Conservation (phyloP, 2,329 filamentous ascomycete species). For the Calonectria pteridis region DNA sequence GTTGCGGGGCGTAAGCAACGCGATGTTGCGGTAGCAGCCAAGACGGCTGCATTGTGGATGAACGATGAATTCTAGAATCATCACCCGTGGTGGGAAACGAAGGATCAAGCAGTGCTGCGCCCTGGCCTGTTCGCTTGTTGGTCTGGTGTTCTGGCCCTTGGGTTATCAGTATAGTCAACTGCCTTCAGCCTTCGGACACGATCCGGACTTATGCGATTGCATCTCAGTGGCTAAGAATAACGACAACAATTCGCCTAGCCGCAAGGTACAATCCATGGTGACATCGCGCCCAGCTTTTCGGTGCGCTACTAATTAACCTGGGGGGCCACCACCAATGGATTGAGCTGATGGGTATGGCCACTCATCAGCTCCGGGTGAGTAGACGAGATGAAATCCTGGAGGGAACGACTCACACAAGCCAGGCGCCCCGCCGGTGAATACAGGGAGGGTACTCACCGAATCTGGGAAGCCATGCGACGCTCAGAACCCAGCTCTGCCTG, state of each 20-base stretch:
- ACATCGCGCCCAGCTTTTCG: background rate
- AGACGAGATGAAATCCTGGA: slow-evolving; percentile 23
- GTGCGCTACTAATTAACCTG: background rate
- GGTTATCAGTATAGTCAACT: background rate
- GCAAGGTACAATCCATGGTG: slow-evolving; percentile 1
- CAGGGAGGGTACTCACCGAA: slow-evolving; percentile 22
- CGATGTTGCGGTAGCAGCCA: slow-evolving; percentile 7
- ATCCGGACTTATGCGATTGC: background rate
- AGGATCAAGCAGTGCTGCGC: background rate
- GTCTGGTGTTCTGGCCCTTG: background rate
- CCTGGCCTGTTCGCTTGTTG: background rate
- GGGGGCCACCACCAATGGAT: slow-evolving; percentile 2
- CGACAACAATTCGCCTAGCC: background rate
- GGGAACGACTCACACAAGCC: background rate
- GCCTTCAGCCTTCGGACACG: background rate
- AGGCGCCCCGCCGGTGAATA: slow-evolving; percentile 3
- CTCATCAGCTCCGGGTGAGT: background rate
- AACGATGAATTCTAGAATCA: slow-evolving; percentile 2
- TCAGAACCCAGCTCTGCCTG: slow-evolving; percentile 11
- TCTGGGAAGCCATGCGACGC: slow-evolving; percentile 28
- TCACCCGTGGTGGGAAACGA: background rate
- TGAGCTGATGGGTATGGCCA: slow-evolving; percentile 6
- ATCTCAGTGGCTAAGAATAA: background rate
- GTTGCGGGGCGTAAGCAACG: slow-evolving; percentile 7
- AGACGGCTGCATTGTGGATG: background rate